Percentiles rank a stretch among this genome's conserved stretches.
Evolutionary conservation across 2,329 filamentous ascomycete genomes (phyloP).

Genomic region (Penicillium brevicompactum): DNA sequence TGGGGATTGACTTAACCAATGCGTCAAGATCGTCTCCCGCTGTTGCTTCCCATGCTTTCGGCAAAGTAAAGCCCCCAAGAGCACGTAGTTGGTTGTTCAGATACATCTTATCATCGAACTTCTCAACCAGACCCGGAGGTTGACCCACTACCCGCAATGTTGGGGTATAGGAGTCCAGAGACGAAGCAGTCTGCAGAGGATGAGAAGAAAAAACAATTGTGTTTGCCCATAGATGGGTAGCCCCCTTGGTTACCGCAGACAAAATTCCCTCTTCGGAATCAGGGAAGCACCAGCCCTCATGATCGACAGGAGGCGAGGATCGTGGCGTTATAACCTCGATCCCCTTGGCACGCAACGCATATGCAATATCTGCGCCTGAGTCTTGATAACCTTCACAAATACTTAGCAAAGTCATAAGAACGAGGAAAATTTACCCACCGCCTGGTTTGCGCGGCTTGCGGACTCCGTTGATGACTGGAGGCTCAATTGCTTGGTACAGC

Average conservation of each 20-base stretch:
- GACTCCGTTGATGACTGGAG: constrained; percentile 51
- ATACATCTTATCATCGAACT: constrained; percentile 55
- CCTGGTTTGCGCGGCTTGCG: constrained; percentile 55
- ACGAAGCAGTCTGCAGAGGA: constrained; percentile 48
- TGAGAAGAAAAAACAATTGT: constrained; percentile 54
- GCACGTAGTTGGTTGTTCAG: constrained; percentile 49
- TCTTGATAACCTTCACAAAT: constrained; percentile 48
- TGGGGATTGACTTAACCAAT: constrained; percentile 8
- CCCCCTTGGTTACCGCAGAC: constrained; percentile 42
- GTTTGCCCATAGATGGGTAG: constrained; percentile 55
- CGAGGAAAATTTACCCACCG: constrained; percentile 29
- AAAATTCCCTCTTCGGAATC: constrained; percentile 49
- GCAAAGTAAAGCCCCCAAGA: constrained; percentile 44
- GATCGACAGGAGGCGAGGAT: constrained; percentile 25
- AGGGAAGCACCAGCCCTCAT: constrained; percentile 47
- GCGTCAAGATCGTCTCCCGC: neutral
- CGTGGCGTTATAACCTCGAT: constrained; percentile 38
- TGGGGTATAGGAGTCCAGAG: constrained; percentile 33
- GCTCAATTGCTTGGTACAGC: constrained; percentile 51
- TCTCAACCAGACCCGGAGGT: constrained; percentile 50
- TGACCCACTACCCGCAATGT: constrained; percentile 49
- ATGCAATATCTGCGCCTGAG: constrained; percentile 54
- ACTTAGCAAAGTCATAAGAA: neutral
- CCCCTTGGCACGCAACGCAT: constrained; percentile 36
- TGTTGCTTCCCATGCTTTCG: constrained; percentile 38